These are phyloP conservation scores for Arabis alpina DNA, from an alignment of 345 rosid species.

Conservation along the genomic window DNA sequence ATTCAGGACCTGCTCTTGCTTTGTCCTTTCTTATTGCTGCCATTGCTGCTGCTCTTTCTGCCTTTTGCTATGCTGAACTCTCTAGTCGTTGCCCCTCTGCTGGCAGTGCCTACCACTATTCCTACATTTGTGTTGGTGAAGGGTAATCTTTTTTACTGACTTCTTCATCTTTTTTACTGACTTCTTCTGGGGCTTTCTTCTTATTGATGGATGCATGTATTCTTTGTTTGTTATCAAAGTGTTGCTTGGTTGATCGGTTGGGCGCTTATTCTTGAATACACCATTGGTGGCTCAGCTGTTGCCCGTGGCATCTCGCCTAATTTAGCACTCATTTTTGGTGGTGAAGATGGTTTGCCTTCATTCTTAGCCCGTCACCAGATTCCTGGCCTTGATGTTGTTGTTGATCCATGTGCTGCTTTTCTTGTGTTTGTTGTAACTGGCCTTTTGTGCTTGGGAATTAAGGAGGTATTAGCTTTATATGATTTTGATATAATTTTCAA, in stretches of 20 bases:
- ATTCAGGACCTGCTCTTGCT: slow-evolving; percentile 91
- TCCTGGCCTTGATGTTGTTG: slow-evolving; percentile 80
- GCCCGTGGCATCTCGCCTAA: slow-evolving; percentile 96
- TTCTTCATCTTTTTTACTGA: background rate
- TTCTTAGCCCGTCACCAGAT: slow-evolving; percentile 82
- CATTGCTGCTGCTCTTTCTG: slow-evolving; percentile 91
- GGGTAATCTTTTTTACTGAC: slow-evolving; percentile 54
- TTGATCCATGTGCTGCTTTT: slow-evolving; percentile 91
- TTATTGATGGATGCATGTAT: background rate
- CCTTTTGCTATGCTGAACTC: slow-evolving; percentile 97
- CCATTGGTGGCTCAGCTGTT: slow-evolving; percentile 94
- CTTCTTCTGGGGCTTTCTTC: no score
- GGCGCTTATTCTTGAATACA: slow-evolving; percentile 91
- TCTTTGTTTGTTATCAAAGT: slow-evolving; percentile 43
- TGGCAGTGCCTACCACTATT: slow-evolving; percentile 98
- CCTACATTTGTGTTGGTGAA: slow-evolving; percentile 96
- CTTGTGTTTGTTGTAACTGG: slow-evolving; percentile 83
- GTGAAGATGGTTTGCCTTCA: slow-evolving; percentile 70
- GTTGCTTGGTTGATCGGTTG: slow-evolving; percentile 97
- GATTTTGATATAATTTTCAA: background rate
- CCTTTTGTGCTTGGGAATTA: slow-evolving; percentile 91
- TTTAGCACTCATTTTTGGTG: slow-evolving; percentile 92
- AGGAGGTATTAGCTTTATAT: slow-evolving; percentile 65
- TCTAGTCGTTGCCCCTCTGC: slow-evolving; percentile 98
- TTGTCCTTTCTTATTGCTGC: slow-evolving; percentile 93